These are phyloP conservation scores for Chalciporus chontae DNA, from an alignment of 768 basidiomycete species.

Conservation along the genomic window DNA sequence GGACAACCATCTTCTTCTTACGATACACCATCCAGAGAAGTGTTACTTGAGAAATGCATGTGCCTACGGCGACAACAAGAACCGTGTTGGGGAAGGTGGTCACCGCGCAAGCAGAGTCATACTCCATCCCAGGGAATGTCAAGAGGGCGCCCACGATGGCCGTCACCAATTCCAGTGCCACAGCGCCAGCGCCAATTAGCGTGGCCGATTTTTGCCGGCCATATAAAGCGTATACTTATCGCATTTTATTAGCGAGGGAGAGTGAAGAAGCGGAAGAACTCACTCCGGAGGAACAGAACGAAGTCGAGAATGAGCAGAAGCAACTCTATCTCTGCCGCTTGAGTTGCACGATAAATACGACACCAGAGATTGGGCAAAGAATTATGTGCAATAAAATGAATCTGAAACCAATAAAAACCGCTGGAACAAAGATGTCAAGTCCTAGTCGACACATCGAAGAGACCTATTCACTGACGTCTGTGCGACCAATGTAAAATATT, in stretches of 20 bases:
- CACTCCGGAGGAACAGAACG: constrained; percentile 23
- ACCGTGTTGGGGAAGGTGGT: neutral
- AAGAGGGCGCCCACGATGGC: neutral
- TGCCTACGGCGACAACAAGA: constrained; percentile 8
- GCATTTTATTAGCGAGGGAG: neutral
- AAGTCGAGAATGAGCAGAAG: constrained; percentile 17
- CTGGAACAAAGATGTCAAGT: constrained; percentile 6
- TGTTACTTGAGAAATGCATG: constrained; percentile 9
- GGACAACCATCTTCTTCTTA: constrained; percentile 2
- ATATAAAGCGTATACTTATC: constrained; percentile 22
- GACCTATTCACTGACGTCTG: constrained; percentile 13
- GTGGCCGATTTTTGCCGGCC: neutral
- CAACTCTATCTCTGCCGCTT: constrained; percentile 9
- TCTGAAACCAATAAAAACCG: constrained; percentile 3
- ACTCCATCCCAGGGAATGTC: constrained; percentile 5
- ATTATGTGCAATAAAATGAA: neutral
- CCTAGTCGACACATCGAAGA: neutral
- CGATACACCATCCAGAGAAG: constrained; percentile 20
- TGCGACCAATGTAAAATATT: constrained; percentile 13
- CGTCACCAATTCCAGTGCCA: constrained; percentile 10
- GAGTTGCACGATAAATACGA: constrained; percentile 8
- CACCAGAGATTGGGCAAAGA: constrained; percentile 5
- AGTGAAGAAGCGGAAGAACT: neutral
- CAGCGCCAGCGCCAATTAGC: neutral
- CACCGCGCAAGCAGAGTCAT: constrained; percentile 16